Evolutionary conservation across 768 basidiomycete species (phyloP), one percentile per base, ranked within the genome.

Genomic region (Lepiota subincarnata): DNA sequence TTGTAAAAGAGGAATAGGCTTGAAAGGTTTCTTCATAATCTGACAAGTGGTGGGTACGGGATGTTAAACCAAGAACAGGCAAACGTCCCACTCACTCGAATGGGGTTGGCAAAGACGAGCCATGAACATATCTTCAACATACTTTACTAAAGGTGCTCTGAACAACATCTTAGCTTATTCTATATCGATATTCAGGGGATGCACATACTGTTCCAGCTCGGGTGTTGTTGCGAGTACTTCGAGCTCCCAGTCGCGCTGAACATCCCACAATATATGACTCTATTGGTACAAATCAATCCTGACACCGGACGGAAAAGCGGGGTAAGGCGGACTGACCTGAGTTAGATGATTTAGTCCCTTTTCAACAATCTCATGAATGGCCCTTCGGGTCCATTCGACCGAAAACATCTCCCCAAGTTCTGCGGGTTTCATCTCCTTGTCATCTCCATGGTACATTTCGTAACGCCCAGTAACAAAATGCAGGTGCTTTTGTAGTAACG

Each of bases 1-100:
- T 91, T 13, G 92, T 91, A 70, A 98, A 97, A 0, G 86, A 80
- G 0, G 95, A 97, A 66, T 96, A 98, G 1, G 81, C 76, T 61
- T 91, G 85, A 52, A 86, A 85, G 0, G 93, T 95, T 12, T 88
- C 81, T 37, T 92, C 90, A 51, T 85, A 78, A 55, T 82, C 92
- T 94, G 26, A 28, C 39, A 40, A 34, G 31, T 20, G 16, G 45
- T 48, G n/a, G 59, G 31, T 24, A 18, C 19, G 22, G 19, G 24
- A 19, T 34, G 20, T 41, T 11, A 35, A 2, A 40, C 14, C 26
- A 13, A 8, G 50, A 38, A 18, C 36, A 4, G 2, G 18, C 11
- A 37, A 5, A 50, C 61, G 43, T 61, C 24, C 5, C 24, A 24
- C 24, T 24, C 24, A 91, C 90, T 83, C 39, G 85, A 75, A 62